phyloP scores from a whole-genome alignment of 2,329 filamentous ascomycete species.

The Alternaria incomplexa region DNA sequence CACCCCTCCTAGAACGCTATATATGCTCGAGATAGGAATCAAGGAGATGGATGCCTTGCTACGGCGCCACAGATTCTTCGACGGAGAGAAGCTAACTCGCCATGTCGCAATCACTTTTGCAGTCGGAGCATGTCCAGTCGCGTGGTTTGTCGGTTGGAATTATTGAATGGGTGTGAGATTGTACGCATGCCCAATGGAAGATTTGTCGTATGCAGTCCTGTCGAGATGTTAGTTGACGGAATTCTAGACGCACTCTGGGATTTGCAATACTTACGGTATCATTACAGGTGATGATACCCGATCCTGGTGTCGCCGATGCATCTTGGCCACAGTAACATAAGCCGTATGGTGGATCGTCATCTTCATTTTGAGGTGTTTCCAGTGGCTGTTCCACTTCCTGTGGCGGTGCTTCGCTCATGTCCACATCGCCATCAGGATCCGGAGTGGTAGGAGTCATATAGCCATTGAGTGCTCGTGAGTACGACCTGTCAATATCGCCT shows the following conservation, averaged over 20 bases:
- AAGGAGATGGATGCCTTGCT: neutral
- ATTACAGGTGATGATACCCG: slow-evolving; percentile 19
- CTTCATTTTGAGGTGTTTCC: neutral
- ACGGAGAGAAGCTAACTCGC: neutral
- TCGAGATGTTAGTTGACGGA: neutral
- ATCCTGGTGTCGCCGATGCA: slow-evolving; percentile 7
- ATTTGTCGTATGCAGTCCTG: slow-evolving; percentile 29
- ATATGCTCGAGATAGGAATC: neutral
- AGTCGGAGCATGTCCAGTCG: slow-evolving; percentile 18
- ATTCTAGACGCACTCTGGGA: too few species aligned
- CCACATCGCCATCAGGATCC: slow-evolving; percentile 23
- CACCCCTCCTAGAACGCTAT: neutral
- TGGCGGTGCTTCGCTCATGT: slow-evolving; percentile 12
- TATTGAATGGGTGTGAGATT: slow-evolving; percentile 1
- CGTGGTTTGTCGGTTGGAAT: neutral
- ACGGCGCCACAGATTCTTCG: neutral
- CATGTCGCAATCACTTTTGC: neutral
- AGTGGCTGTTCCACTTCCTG: neutral
- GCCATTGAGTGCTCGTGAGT: neutral
- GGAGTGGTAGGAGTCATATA: slow-evolving; percentile 18
- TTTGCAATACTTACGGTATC: slow-evolving; percentile 13
- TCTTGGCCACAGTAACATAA: slow-evolving; percentile 29
- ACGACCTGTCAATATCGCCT: neutral
- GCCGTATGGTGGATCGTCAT: slow-evolving; percentile 14
- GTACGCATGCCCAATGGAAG: slow-evolving; percentile 29